phyloP scores from a whole-genome alignment of 2,329 filamentous ascomycete genomes.

The Claviceps paspali region DNA sequence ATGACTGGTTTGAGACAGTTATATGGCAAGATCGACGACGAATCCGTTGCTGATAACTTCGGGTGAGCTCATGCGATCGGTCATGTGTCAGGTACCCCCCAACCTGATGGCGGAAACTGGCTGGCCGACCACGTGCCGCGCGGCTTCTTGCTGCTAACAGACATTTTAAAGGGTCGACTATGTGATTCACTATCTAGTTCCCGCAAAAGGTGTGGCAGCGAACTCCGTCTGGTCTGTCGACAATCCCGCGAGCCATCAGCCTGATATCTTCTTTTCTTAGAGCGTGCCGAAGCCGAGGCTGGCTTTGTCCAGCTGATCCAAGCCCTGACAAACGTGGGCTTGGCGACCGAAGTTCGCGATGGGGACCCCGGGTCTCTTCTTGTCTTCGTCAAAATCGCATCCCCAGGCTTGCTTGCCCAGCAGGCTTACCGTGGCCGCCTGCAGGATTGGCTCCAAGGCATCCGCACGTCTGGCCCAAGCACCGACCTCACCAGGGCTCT shows the following conservation, averaged over 20 bases:
- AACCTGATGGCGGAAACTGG: no score
- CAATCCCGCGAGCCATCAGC: background rate
- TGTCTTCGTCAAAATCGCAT: conserved; percentile 69
- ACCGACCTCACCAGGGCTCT: conserved; percentile 56
- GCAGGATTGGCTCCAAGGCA: conserved; percentile 86
- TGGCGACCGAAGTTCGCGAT: conserved; percentile 74
- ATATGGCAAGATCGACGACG: conserved; percentile 15
- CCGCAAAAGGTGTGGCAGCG: conserved; percentile 40
- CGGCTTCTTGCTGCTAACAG: background rate
- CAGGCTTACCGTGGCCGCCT: conserved; percentile 79
- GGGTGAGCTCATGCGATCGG: conserved; percentile 15
- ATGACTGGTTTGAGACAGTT: conserved; percentile 21
- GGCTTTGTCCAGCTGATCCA: conserved; percentile 67
- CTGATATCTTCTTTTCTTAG: conserved; percentile 25
- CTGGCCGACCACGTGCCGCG: no score
- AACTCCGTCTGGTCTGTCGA: background rate
- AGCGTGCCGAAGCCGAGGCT: conserved; percentile 52
- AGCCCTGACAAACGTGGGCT: conserved; percentile 60
- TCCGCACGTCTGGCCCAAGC: conserved; percentile 61
- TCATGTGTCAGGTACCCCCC: conserved; percentile 4
- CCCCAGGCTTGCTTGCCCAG: conserved; percentile 55
- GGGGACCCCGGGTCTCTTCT: conserved; percentile 63
- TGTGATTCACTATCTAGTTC: conserved; percentile 67
- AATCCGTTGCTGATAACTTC: conserved; percentile 22
- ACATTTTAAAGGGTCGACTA: conserved; percentile 57